These are phyloP conservation scores for Rutstroemia sydowiana DNA, from an alignment of 2,329 filamentous ascomycete species.

Conservation along the genomic window DNA sequence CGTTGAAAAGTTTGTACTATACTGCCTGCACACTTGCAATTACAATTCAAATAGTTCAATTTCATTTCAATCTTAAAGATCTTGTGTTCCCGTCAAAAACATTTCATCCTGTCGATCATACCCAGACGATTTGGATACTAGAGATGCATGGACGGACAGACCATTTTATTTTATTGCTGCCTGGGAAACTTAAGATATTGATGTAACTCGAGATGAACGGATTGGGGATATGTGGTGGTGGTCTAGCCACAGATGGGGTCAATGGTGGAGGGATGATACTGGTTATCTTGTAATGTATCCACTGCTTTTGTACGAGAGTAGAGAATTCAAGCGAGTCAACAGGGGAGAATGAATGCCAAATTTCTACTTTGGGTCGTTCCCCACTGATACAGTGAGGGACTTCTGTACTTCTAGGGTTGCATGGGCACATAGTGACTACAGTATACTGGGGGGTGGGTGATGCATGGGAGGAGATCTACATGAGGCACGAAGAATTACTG, in stretches of 20 bases:
- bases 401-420: not conserved
- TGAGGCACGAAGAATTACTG: not conserved
- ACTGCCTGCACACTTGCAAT: too few species aligned
- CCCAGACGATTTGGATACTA: not conserved
- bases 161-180: too few species aligned
- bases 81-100: too few species aligned
- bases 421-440: too few species aligned
- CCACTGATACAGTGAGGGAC: not conserved
- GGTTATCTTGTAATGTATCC: not conserved
- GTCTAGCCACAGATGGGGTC: slow-evolving; percentile 7
- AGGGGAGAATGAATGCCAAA: not conserved
- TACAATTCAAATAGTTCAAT: too few species aligned
- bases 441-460: not conserved
- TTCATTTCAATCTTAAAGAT: too few species aligned
- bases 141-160: not conserved
- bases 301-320: slow-evolving; percentile 8
- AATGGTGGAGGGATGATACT: too few species aligned
- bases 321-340: slow-evolving; percentile 5
- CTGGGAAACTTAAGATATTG: not conserved
- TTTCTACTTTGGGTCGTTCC: too few species aligned
- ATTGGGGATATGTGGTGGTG: not conserved
- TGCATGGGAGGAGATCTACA: not conserved
- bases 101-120: not conserved
- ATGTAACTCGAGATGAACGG: slow-evolving; percentile 5
- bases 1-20: too few species aligned